phyloP scores from a whole-genome alignment of 2,329 filamentous ascomycete genomes.

The Magnaporthiopsis rhizophila region DNA sequence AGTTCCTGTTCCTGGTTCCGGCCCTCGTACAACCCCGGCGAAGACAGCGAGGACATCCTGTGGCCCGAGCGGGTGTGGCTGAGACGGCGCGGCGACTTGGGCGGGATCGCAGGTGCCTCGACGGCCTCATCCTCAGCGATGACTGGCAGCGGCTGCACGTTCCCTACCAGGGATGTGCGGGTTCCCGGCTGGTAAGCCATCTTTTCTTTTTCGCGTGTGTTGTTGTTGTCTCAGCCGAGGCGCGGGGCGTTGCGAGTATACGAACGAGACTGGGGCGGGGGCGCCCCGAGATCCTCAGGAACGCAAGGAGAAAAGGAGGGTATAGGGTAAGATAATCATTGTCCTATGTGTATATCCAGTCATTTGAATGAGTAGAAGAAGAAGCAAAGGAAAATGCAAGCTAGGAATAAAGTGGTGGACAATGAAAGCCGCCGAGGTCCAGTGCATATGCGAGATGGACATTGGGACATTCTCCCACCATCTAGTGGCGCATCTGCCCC shows the following conservation, averaged over 20 bases:
- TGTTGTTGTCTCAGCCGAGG: not conserved
- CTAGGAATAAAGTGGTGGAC: too few relatives aligned
- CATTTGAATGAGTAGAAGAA: not conserved
- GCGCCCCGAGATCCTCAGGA: not conserved
- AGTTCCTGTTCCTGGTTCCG: not conserved
- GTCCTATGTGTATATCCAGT: not conserved
- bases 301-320: not conserved
- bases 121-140: constrained; percentile 27
- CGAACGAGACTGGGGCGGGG: too few relatives aligned
- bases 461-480: not conserved
- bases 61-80: not conserved
- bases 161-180: constrained; percentile 18
- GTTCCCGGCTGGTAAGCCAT: not conserved
- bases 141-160: constrained; percentile 25
- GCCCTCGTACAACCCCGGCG: not conserved
- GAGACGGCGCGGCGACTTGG: constrained; percentile 13
- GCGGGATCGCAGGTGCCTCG: constrained; percentile 20
- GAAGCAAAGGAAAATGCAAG: not conserved
- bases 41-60: constrained; percentile 9
- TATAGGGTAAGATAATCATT: not conserved
- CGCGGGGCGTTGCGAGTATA: not conserved
- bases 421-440: too few relatives aligned
- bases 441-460: not conserved
- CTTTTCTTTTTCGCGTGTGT: not conserved
- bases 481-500: too few relatives aligned